phyloP scores from a whole-genome alignment of 306 rosid genomes.

The Cucurbita maxima region DNA sequence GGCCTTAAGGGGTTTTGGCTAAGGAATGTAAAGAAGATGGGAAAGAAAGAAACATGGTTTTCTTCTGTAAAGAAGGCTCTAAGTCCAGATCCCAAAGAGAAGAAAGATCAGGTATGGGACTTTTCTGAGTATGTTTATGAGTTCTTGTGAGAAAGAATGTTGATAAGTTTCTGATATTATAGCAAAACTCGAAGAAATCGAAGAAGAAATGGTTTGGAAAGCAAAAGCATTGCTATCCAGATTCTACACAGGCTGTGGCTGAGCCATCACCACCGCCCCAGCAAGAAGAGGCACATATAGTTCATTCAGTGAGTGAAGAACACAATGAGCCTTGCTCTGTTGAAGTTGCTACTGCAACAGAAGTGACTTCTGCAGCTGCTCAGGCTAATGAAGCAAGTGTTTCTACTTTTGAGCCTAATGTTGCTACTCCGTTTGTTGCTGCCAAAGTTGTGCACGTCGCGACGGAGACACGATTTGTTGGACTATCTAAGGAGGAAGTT shows the following conservation, averaged over 20 bases:
- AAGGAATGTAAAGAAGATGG: conserved; percentile 82
- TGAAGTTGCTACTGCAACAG: conserved; percentile 19
- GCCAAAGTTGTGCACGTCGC: conserved; percentile 13
- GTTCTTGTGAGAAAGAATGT: neutral
- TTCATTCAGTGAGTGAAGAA: conserved; percentile 35
- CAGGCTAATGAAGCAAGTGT: conserved; percentile 14
- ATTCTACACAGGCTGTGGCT: conserved; percentile 25
- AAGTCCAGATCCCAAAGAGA: conserved; percentile 83
- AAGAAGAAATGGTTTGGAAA: conserved; percentile 99
- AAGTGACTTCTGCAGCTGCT: neutral
- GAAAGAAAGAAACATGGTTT: conserved; percentile 89
- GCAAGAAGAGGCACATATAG: conserved; percentile 38
- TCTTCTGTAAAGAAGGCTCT: conserved; percentile 87
- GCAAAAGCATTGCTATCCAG: conserved; percentile 39
- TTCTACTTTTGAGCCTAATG: neutral
- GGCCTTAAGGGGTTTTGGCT: conserved; percentile 19
- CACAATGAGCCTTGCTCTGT: conserved; percentile 23
- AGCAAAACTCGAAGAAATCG: conserved; percentile 49
- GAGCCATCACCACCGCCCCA: conserved; percentile 24
- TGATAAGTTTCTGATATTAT: conserved; percentile 5
- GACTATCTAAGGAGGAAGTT: conserved; percentile 60
- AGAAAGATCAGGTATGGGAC: conserved; percentile 39
- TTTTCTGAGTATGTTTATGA: neutral
- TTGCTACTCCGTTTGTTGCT: neutral
- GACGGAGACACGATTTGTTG: conserved; percentile 26